Conservation (phyloP, 2,329 filamentous ascomycete species). For the Macroventuria anomochaeta region DNA sequence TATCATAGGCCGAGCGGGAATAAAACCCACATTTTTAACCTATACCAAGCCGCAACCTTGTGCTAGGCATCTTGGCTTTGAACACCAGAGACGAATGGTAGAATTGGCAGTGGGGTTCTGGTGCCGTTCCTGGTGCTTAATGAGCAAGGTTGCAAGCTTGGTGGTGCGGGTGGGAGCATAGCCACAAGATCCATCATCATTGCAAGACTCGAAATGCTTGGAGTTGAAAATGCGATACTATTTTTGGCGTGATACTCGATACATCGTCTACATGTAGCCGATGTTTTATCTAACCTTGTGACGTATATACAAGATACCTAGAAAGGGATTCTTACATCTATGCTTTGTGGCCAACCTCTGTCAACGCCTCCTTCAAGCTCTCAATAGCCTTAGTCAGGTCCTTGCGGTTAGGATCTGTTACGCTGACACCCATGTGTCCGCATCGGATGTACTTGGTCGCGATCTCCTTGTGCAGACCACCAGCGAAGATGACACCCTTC, state of each 20-base stretch:
- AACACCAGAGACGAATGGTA: not conserved
- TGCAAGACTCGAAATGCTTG: not conserved
- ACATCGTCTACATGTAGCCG: conserved; percentile 2
- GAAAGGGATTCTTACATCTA: not conserved
- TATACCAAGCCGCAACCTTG: conserved; percentile 2
- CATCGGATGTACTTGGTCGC: conserved; percentile 92
- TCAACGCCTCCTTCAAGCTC: conserved; percentile 75
- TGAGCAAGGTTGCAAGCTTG: not conserved
- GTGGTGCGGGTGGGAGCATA: not conserved
- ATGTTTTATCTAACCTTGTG: not conserved
- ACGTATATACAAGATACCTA: conserved; percentile 1
- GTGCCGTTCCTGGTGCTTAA: not conserved
- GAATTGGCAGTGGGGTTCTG: not conserved
- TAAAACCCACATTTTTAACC: conserved; percentile 11
- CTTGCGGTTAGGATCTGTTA: conserved; percentile 77
- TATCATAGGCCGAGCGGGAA: conserved; percentile 15
- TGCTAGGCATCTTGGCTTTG: conserved; percentile 9
- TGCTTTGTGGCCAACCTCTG: conserved; percentile 71
- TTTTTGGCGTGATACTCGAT: not conserved
- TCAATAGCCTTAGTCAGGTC: conserved; percentile 86
- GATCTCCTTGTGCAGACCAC: conserved; percentile 95
- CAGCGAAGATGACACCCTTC: conserved; percentile 92
- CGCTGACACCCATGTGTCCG: conserved; percentile 96
- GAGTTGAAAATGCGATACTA: not conserved
- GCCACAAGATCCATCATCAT: conserved; percentile 2